Evolutionary conservation across 2,329 filamentous ascomycete species (phyloP).

Genomic region (Cercospora zeina): DNA sequence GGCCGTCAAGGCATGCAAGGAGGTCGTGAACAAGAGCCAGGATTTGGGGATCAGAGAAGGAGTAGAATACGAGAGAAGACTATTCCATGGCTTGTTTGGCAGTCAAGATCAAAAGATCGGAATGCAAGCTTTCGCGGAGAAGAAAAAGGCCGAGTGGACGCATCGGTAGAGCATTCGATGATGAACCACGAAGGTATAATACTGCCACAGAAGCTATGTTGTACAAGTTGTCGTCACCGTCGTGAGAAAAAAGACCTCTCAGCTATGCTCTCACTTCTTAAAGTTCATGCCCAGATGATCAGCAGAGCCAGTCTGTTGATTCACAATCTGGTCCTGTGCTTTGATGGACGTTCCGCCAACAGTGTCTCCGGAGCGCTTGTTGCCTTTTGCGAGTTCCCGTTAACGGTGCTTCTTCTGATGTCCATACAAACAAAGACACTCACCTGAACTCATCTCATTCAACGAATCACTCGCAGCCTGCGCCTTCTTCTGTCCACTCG

Average conservation of each 20-base stretch:
- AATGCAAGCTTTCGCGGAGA: conserved; percentile 92
- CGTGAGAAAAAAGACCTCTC: neutral
- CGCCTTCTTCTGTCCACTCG: conserved; percentile 34
- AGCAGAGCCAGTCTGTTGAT: conserved; percentile 36
- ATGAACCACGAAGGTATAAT: neutral
- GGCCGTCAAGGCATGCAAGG: conserved; percentile 87
- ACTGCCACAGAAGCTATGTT: neutral
- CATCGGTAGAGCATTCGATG: conserved; percentile 53
- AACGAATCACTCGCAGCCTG: conserved; percentile 34
- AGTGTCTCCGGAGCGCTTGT: conserved; percentile 32
- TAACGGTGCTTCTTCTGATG: neutral
- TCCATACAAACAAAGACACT: neutral
- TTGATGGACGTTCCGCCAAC: conserved; percentile 32
- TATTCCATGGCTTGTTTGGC: conserved; percentile 92
- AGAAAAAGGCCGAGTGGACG: conserved; percentile 89
- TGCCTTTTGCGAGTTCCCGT: neutral
- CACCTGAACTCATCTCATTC: conserved; percentile 31
- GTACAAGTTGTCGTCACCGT: conserved; percentile 12
- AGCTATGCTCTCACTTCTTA: conserved; percentile 27
- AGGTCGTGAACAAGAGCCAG: conserved; percentile 99
- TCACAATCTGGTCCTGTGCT: conserved; percentile 33
- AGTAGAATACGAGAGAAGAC: conserved; percentile 87
- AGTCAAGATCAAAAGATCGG: conserved; percentile 94
- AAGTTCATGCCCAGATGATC: conserved; percentile 37
- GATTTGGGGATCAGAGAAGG: conserved; percentile 84